Evolutionary conservation across 208 protist species (phyloP).

Genomic region (Angomonas desouzai): DNA sequence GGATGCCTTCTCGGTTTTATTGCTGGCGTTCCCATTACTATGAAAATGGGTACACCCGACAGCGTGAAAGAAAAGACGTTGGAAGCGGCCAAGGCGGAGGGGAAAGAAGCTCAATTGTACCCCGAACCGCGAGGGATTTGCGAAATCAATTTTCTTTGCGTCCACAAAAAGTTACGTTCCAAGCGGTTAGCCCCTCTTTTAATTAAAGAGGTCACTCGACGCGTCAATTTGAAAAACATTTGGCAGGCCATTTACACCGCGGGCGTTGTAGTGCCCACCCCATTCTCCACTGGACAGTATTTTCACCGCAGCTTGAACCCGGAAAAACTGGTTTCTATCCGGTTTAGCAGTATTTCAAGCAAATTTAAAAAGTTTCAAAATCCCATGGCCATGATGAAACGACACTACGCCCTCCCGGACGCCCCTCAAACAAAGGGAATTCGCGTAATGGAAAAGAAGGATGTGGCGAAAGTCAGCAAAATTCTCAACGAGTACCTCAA

Average conservation of each 20-base stretch:
- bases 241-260: constrained; percentile 99
- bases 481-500: constrained; percentile 85
- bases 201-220: constrained; percentile 99
- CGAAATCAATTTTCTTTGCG: constrained; percentile 99
- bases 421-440: constrained; percentile 50
- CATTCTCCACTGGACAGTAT: constrained; percentile 94
- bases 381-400: constrained; percentile 78
- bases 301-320: constrained; percentile 97
- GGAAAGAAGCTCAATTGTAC: constrained; percentile 10
- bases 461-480: constrained; percentile 64
- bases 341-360: constrained; percentile 66
- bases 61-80: constrained; percentile 10
- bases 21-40: constrained; percentile 91
- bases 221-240: constrained; percentile 94
- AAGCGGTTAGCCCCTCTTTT: constrained; percentile 98
- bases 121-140: constrained; percentile 74
- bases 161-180: constrained; percentile 97
- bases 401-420: constrained; percentile 56
- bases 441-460: constrained; percentile 71
- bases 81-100: not conserved
- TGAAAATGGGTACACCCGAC: constrained; percentile 68
- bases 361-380: constrained; percentile 75
- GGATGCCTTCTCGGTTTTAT: constrained; percentile 97
- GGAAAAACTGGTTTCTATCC: constrained; percentile 95
- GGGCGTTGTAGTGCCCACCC: constrained; percentile 95